Percentiles rank a stretch among this genome's conserved stretches.
phyloP scores from a whole-genome alignment of 345 rosid genomes.

The Dipteronia sinensis region DNA sequence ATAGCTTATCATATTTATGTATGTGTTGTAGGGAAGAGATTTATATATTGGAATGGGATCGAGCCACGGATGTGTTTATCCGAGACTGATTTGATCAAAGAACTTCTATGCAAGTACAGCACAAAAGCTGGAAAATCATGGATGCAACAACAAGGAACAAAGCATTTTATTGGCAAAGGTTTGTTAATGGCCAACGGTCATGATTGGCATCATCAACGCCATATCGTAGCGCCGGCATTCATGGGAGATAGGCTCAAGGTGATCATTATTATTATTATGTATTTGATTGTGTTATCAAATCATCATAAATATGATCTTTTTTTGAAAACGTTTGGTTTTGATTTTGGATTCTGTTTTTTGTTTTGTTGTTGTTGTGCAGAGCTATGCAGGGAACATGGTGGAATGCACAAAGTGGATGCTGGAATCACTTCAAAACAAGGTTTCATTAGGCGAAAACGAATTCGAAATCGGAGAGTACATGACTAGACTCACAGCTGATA shows the following conservation, averaged over 20 bases:
- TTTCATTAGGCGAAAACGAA: constrained; percentile 52
- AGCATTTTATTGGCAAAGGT: constrained; percentile 84
- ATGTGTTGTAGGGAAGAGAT: constrained; percentile 68
- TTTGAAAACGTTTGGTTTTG: neutral
- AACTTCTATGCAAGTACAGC: constrained; percentile 67
- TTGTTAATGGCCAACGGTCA: constrained; percentile 75
- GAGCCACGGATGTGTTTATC: constrained; percentile 88
- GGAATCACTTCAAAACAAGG: constrained; percentile 48
- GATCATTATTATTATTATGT: neutral
- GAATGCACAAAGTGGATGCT: constrained; percentile 74
- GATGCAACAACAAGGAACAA: constrained; percentile 88
- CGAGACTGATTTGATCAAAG: constrained; percentile 79
- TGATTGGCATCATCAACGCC: constrained; percentile 69
- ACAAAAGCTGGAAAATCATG: constrained; percentile 81
- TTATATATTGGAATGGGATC: constrained; percentile 80
- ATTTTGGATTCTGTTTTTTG: too few species aligned
- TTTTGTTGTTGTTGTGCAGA: constrained; percentile 31
- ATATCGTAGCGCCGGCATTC: constrained; percentile 59
- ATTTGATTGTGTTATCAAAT: too few species aligned
- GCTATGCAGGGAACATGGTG: constrained; percentile 81
- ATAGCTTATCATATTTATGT: too few species aligned
- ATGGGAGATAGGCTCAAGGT: constrained; percentile 66
- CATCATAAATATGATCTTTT: too few species aligned
- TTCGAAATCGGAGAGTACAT: constrained; percentile 86
- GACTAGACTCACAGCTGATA: constrained; percentile 75